Base-by-base conservation (phyloP, 2,329 filamentous ascomycete genomes). In the Microsporum audouinii region DNA sequence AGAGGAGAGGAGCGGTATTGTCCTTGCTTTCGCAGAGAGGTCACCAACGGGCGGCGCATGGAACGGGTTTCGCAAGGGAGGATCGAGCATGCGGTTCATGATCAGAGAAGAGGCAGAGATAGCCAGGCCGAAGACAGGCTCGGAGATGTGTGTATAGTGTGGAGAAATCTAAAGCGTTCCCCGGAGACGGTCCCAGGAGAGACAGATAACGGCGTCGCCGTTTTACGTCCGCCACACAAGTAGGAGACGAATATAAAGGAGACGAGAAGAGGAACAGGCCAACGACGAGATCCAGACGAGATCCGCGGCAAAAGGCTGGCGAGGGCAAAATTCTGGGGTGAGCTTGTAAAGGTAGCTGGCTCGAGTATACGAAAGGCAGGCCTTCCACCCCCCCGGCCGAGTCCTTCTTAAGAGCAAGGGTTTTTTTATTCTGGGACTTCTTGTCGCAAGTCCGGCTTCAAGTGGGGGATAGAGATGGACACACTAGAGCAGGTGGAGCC, bases 1-100 rank as follows among this genome's bases (percentile, higher is more conserved):
- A 17, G 79, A 79, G 17, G 78, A 75, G 58, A 81, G 75, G 62
- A 82, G 77, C 57, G 80, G 78, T 55, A 82, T 78, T 55, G 78
- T 78, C 69, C 79, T 78, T 69, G 79, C 76, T 65, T 78, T 76
- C 61, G 74, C 71, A 56, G 71, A 72, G 67, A 71, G 74, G 71
- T 75, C 36, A 27, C 38, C 36, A 27, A 39, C 70, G 65, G 69
- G 63, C 59, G 69, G 61, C 68, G 71, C 71, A 63, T 77, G 68
- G 65, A 81, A 79, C 47, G 77, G 75, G 65, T 75, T 79, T 68
- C 77, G 75, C 45, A 73, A 67, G 45, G 73, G 73, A 57, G 70
- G 69, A 65, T 76, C 74, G 64, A 72, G 73, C 63, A 76, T 68
- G 66, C 74, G 66, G 66, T 70, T 75, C 75, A 76, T 76, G 63